A percentile compares a stretch with the other conserved stretches of the same genome.
Conservation (phyloP, 2,329 filamentous ascomycete genomes). For the Ceratocystiopsis minuta region DNA sequence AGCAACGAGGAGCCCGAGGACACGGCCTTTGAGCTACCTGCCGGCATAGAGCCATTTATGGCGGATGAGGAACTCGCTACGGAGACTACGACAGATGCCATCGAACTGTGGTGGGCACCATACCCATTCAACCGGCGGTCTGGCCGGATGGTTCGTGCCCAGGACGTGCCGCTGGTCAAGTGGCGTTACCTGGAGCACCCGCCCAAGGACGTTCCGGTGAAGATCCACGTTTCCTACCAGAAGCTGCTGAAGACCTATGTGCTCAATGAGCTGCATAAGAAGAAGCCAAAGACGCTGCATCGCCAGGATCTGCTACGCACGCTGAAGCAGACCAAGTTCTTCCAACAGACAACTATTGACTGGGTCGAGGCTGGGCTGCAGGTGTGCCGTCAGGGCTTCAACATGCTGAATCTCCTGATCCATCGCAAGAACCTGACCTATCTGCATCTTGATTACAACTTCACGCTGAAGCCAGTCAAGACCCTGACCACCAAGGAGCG, state of each 20-base stretch:
- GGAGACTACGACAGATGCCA: constrained; percentile 75
- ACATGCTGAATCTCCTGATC: constrained; percentile 95
- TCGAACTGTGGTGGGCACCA: constrained; percentile 94
- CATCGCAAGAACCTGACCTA: constrained; percentile 98
- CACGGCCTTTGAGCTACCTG: constrained; percentile 68
- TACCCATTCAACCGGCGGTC: constrained; percentile 90
- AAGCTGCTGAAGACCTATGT: constrained; percentile 94
- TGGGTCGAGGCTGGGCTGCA: constrained; percentile 98
- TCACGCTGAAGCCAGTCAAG: constrained; percentile 98
- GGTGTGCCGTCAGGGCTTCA: constrained; percentile 95
- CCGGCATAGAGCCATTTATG: constrained; percentile 70
- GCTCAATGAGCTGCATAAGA: constrained; percentile 90
- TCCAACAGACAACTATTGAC: constrained; percentile 97
- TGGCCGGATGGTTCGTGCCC: constrained; percentile 86
- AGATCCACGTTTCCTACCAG: constrained; percentile 95
- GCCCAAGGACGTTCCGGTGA: constrained; percentile 72
- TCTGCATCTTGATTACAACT: constrained; percentile 96
- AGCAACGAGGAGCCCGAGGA: constrained; percentile 60
- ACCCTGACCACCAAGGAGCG: constrained; percentile 96
- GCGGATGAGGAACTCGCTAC: constrained; percentile 78
- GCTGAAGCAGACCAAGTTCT: constrained; percentile 93
- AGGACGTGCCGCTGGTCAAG: constrained; percentile 92
- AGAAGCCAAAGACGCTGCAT: constrained; percentile 85
- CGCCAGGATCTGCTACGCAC: constrained; percentile 82
- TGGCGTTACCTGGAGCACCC: constrained; percentile 98